A percentile compares a stretch with the other conserved stretches of the same genome.
Evolutionary conservation across 164 flowering plant species (phyloP).

Genomic region (Macadamia tetraphylla): DNA sequence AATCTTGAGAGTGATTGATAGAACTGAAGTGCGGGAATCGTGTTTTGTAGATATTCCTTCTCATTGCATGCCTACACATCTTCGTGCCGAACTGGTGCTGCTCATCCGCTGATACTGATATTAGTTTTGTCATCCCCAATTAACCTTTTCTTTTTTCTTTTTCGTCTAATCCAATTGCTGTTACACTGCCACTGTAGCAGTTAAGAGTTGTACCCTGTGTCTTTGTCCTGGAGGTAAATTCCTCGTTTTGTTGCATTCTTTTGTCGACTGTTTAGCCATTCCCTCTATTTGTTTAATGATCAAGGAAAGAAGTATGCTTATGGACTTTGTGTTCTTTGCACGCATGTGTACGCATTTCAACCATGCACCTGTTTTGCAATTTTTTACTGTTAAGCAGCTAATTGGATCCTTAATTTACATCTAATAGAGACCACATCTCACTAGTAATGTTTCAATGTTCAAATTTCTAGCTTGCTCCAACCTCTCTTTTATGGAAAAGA

Average conservation of each 20-base stretch:
- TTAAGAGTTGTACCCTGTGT: not conserved
- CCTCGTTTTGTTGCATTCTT: not conserved
- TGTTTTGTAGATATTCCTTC: not conserved
- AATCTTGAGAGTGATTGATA: conserved; percentile 3
- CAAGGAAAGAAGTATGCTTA: not conserved
- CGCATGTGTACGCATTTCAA: too few relatives aligned
- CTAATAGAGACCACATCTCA: too few relatives aligned
- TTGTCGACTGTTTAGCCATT: not conserved
- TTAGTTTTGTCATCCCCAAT: too few relatives aligned
- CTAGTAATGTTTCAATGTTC: too few relatives aligned
- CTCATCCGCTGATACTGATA: not conserved
- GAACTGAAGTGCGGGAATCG: conserved; percentile 2
- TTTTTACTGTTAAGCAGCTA: too few relatives aligned
- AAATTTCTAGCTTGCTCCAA: too few relatives aligned
- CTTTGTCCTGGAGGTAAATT: not conserved
- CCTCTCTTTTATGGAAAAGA: too few relatives aligned
- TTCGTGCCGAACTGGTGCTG: conserved; percentile 6
- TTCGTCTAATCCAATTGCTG: too few relatives aligned
- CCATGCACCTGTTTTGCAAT: too few relatives aligned
- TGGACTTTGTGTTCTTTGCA: not conserved
- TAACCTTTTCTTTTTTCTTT: too few relatives aligned
- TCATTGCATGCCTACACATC: not conserved
- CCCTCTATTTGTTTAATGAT: not conserved
- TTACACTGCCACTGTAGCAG: not conserved
- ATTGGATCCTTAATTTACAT: too few relatives aligned